phyloP scores from a whole-genome alignment of 495 filamentous ascomycete genomes.

The Daldinia caldariorum region DNA sequence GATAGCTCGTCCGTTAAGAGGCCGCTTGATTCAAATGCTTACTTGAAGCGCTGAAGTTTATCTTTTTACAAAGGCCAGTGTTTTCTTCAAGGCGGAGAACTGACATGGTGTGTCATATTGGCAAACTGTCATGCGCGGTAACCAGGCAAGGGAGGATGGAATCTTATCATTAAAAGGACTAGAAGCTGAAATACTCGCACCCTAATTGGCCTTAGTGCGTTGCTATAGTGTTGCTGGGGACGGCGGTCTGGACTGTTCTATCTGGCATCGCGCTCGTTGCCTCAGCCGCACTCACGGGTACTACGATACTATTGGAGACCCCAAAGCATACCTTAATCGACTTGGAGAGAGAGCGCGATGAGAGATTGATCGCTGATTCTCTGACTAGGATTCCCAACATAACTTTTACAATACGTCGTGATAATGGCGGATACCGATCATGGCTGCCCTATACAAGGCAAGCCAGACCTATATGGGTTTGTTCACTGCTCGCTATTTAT shows the following conservation, averaged over 20 bases:
- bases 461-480: conserved; percentile 52
- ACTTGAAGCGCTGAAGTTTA: background rate
- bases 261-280: background rate
- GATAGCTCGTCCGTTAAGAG: background rate
- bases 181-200: conserved; percentile 7
- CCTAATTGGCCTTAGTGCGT: conserved; percentile 15
- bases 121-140: background rate
- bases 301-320: background rate
- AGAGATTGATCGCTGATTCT: background rate
- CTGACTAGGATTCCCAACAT: background rate
- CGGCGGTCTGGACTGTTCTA: conserved; percentile 14
- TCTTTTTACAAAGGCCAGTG: background rate
- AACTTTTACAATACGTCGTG: background rate
- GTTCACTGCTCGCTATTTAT: background rate
- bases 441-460: conserved; percentile 42
- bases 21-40: background rate
- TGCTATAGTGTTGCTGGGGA: background rate
- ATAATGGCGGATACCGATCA: conserved; percentile 7
- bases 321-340: background rate
- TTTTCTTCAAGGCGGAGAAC: background rate
- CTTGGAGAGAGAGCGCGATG: background rate
- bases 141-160: background rate
- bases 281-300: conserved; percentile 11
- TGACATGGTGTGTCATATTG: background rate
- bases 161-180: background rate